Conservation (phyloP, 176 grass and related monocot species). For the Carex scoparia region DNA sequence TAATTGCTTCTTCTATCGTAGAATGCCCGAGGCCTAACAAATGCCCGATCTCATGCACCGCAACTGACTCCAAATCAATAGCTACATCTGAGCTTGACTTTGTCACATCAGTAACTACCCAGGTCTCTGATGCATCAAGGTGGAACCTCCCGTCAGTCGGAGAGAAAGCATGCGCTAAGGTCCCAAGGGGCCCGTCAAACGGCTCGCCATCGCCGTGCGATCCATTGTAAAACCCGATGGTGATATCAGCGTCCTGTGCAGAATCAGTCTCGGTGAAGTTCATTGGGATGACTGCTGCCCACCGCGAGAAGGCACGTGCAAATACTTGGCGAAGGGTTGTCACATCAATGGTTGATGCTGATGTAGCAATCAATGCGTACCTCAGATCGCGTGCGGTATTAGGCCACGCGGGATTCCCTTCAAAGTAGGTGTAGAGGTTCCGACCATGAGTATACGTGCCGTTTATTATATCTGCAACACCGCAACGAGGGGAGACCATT, state of each 20-base stretch:
- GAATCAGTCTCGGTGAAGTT: slow-evolving; percentile 59
- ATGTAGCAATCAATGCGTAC: slow-evolving; percentile 51
- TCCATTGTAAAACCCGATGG: slow-evolving; percentile 61
- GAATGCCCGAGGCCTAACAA: slow-evolving; percentile 81
- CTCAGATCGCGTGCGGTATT: slow-evolving; percentile 29
- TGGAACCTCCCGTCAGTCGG: slow-evolving; percentile 78
- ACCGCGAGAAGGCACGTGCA: slow-evolving; percentile 61
- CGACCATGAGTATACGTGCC: slow-evolving; percentile 53
- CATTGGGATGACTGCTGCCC: slow-evolving; percentile 58
- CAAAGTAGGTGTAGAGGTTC: slow-evolving; percentile 78
- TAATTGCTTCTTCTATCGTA: slow-evolving; percentile 46
- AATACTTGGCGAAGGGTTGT: slow-evolving; percentile 45
- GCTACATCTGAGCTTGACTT: slow-evolving; percentile 28
- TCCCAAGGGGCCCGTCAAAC: slow-evolving; percentile 82
- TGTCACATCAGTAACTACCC: slow-evolving; percentile 49
- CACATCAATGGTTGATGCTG: slow-evolving; percentile 40
- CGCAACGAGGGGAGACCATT: slow-evolving; percentile 75
- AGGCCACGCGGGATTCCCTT: slow-evolving; percentile 57
- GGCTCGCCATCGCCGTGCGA: slow-evolving; percentile 74
- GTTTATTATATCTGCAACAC: slow-evolving; percentile 77
- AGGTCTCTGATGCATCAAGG: slow-evolving; percentile 75
- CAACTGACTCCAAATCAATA: slow-evolving; percentile 87
- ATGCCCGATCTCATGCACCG: slow-evolving; percentile 96
- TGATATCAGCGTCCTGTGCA: slow-evolving; percentile 46
- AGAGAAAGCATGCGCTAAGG: slow-evolving; percentile 91